Evolutionary conservation across 805 yeast species (phyloP).

Genomic region (Yamadazyma scolyti): DNA sequence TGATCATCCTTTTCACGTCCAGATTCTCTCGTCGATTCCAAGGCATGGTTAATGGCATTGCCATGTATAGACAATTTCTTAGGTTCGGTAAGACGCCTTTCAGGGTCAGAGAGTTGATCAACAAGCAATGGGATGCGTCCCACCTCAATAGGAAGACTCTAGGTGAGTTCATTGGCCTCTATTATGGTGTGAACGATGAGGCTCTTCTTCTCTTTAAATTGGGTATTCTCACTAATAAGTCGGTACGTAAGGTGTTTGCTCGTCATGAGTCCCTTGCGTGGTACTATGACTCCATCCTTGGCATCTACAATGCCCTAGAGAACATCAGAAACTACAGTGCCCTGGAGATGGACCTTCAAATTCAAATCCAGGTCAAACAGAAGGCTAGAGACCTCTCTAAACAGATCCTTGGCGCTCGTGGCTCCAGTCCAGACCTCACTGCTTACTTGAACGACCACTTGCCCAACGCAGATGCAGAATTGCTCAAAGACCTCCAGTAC

Average conservation of each 20-base stretch:
- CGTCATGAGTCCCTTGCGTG: slow-evolving; percentile 66
- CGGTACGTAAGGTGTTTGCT: slow-evolving; percentile 35
- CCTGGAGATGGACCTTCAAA: slow-evolving; percentile 49
- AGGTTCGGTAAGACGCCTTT: slow-evolving; percentile 72
- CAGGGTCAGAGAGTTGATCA: slow-evolving; percentile 37
- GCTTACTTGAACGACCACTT: slow-evolving; percentile 9
- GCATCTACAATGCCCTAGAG: slow-evolving; percentile 48
- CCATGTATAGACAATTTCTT: slow-evolving; percentile 60
- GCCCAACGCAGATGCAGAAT: slow-evolving; percentile 16
- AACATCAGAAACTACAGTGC: slow-evolving; percentile 40
- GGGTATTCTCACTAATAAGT: slow-evolving; percentile 39
- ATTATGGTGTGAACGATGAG: slow-evolving; percentile 67
- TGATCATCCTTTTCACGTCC: slow-evolving; percentile 33
- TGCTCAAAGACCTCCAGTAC: slow-evolving; percentile 30
- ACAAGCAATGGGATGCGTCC: slow-evolving; percentile 15
- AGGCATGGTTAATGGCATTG: slow-evolving; percentile 46
- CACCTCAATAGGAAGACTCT: slow-evolving; percentile 43
- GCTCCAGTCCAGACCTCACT: slow-evolving; percentile 9
- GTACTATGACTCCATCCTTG: slow-evolving; percentile 62
- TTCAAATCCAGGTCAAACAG: slow-evolving; percentile 60
- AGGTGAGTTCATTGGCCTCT: slow-evolving; percentile 52
- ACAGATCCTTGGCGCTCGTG: slow-evolving; percentile 26
- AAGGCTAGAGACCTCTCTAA: slow-evolving; percentile 45
- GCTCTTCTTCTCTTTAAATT: slow-evolving; percentile 52
- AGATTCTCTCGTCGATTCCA: slow-evolving; percentile 37